Conservation (phyloP, 176 grass and related monocot species). For the Microstegium vimineum region DNA sequence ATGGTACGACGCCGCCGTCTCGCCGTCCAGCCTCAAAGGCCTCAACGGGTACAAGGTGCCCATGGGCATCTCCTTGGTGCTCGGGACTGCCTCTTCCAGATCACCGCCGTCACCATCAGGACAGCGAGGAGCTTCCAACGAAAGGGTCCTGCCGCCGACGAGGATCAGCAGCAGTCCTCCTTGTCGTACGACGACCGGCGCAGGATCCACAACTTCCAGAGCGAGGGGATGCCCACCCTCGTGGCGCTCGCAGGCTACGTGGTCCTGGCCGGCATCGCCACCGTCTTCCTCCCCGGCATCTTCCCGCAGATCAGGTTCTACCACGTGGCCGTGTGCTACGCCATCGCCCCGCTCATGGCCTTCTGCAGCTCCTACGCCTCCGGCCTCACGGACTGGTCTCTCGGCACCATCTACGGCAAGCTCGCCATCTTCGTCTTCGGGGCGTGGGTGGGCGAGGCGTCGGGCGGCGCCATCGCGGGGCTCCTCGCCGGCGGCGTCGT, state of each 20-base stretch:
- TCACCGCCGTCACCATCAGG: conserved; percentile 17
- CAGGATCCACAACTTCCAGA: conserved; percentile 1
- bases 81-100: conserved; percentile 49
- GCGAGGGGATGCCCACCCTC: neutral
- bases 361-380: conserved; percentile 45
- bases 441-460: conserved; percentile 23
- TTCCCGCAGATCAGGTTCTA: conserved; percentile 37
- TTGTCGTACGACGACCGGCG: conserved; percentile 26
- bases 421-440: conserved; percentile 34
- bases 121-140: neutral
- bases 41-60: conserved; percentile 55
- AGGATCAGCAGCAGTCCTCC: too few species aligned
- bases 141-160: too few species aligned
- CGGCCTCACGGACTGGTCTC: conserved; percentile 42
- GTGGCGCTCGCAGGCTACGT: conserved; percentile 11
- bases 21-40: conserved; percentile 32
- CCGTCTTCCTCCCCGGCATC: conserved; percentile 20
- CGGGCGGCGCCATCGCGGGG: conserved; percentile 34
- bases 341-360: conserved; percentile 13
- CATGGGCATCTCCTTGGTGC: conserved; percentile 48
- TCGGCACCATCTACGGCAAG: conserved; percentile 40
- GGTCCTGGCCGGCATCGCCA: neutral
- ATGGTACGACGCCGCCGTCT: conserved; percentile 38
- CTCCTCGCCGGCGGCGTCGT: conserved; percentile 26
- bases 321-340: conserved; percentile 36